Base-by-base conservation (phyloP, 306 rosid genomes). In the Rubus idaeus region DNA sequence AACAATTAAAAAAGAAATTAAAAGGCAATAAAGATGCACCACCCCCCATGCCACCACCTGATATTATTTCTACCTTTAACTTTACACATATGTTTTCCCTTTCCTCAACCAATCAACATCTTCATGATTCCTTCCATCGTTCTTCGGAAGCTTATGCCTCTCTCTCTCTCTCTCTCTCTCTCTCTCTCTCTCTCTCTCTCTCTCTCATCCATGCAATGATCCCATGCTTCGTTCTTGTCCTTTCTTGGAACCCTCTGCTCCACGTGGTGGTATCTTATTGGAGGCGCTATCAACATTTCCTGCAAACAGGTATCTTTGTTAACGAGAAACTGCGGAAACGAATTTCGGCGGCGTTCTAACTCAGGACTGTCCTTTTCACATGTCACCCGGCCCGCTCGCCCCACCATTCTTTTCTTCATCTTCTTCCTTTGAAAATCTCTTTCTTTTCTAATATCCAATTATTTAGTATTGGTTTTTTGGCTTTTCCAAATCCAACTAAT, bases 191-290 rank as follows among this genome's bases (percentile, higher is more conserved):
- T 76, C 71, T 75, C 5, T 61, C 41, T 42, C 66, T 69, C 42
- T 70, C 49, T 74, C 66, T 57, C 68, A 11, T 71, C 45, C 67
- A 41, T 64, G 63, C 6, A 69, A 75, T 77, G 87, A 94, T 91
- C 96, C 96, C 82, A 90, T 91, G 87, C 97, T 94, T 94, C 94
- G 53, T 73, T 40, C 62, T 86, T 85, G 91, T 87, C 82, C 88
- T 90, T 91, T 86, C 88, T 77, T 46, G 86, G 89, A 88, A 88
- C 49, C 85, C 87, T 87, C 70, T 7, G 5, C 30, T 82, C 85
- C 85, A 87, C 87, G 81, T 87, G 90, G 86, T 58, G 4, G 71
- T 69, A 18, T 53, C 73, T 78, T 74, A 50, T 70, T 79, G 83
- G 84, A 20, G 77, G 56, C 55, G 46, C 68, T 39, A 57, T 70